Evolutionary conservation across 257 asterid species (phyloP), one percentile per base, ranked within the genome.

Genomic region (Solanum raphanifolium): DNA sequence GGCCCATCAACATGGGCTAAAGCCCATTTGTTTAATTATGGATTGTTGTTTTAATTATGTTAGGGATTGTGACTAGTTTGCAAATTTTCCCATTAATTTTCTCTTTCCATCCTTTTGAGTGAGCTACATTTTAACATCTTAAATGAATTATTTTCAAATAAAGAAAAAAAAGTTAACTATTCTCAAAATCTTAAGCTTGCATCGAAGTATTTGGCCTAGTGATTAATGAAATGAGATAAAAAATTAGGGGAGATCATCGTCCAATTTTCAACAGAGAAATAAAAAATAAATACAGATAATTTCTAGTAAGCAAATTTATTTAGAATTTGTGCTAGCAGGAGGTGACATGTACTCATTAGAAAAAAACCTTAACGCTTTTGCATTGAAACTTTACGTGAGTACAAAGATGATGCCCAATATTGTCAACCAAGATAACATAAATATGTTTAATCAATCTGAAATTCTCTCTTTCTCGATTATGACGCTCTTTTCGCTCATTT

Each of bases 311-410:
- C 7, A 12, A 27, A 12, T 31, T 66, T 66, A 9, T 65, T 11
- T 2, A 2, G 6, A 9, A 65, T n/a, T n/a, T 25, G 16, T 65
- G 4, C 3, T 10, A 7, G 0, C 0, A n/a, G 2, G 2, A 65
- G 0, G 32, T 60, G 13, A 27, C 32, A 10, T n/a, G 4, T 68
- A 27, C 7, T 27, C 35, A 27, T 1, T 7, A 20, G 23, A 58
- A 58, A 8, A 13, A 16, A 20, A 6, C 1, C 1, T 52, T 52
- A 52, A 58, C 3, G 25, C 5, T 58, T 58, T 58, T 58, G 66
- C 66, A 23, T 23, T 62, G 25, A 62, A 62, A 62, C 15, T 62
- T 62, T 23, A 62, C 1, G 3, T 9, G 69, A n/a, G 29, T 62
- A n/a, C 25, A n/a, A 62, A 9, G 29, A 62, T 62, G 3, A 23